Evolutionary conservation across 1,139 yeast species (phyloP).

Genomic region (Pichia inconspicua): DNA sequence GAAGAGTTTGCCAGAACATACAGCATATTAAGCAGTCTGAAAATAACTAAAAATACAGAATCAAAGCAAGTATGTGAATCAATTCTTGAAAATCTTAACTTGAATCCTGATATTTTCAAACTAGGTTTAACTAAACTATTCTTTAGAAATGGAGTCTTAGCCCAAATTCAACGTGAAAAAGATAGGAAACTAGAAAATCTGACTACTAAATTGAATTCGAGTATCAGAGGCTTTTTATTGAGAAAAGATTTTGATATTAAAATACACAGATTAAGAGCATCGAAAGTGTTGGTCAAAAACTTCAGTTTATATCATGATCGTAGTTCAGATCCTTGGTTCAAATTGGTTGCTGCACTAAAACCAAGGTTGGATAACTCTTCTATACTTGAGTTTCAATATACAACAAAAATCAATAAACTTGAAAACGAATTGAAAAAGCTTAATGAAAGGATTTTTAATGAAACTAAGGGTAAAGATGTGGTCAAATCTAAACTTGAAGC

Average conservation of each 20-base stretch:
- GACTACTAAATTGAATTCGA: slow-evolving; percentile 59
- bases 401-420: slow-evolving; percentile 50
- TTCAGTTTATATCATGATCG: slow-evolving; percentile 47
- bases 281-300: slow-evolving; percentile 60
- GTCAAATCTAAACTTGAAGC: slow-evolving; percentile 14
- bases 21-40: slow-evolving; percentile 40
- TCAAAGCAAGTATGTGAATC: slow-evolving; percentile 60
- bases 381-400: slow-evolving; percentile 32
- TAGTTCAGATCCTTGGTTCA: slow-evolving; percentile 75
- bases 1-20: slow-evolving; percentile 74
- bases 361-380: slow-evolving; percentile 52
- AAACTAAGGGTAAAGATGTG: background rate
- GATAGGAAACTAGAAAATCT: slow-evolving; percentile 55
- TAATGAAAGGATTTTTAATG: background rate
- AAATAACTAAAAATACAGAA: slow-evolving; percentile 19
- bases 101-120: slow-evolving; percentile 62
- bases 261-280: slow-evolving; percentile 60
- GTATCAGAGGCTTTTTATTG: slow-evolving; percentile 53
- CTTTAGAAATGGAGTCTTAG: slow-evolving; percentile 90
- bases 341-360: slow-evolving; percentile 58
- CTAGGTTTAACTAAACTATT: slow-evolving; percentile 83
- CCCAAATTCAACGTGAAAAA: slow-evolving; percentile 71
- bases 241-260: slow-evolving; percentile 46
- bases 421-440: slow-evolving; percentile 32
- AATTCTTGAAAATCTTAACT: slow-evolving; percentile 50